Evolutionary conservation across 176 grass and related monocot genomes (phyloP), one percentile per base, ranked within the genome.

Genomic region (Phyllostachys edulis): DNA sequence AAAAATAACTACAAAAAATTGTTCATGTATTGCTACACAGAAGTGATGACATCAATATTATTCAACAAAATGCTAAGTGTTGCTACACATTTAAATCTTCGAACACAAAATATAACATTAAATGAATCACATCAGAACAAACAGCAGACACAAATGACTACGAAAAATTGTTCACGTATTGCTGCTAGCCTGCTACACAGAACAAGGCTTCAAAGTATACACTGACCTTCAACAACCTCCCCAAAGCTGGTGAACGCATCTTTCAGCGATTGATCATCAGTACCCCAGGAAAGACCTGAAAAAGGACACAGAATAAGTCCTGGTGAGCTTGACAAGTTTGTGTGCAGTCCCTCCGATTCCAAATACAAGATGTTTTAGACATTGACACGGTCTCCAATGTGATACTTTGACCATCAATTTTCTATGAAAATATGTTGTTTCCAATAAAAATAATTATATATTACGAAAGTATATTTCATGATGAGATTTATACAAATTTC

Each of bases 211-310:
- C 15, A 65, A 59, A 7, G 16, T 39, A 40, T 51, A 71, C 14
- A 69, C 82, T 69, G 15, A 99, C 96, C 93, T 84, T 99, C 93
- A 80, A 67, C 41, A n/a, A 99, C 85, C 13, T 88, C 86, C 23
- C 96, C 96, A 0, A 94, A 99, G 46, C 27, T 1, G 49, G 29
- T 39, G 13, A 96, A 99, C 3, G 93, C 93, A 0, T 94, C 79
- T 71, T 10, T 89, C 45, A 99, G 88, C 0, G 67, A 36, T 0
- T 84, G 13, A 5, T 99, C 93, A 38, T 92, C 75, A 18, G 84
- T 89, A 23, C 21, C 17, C n/a, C 36, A 99, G 6, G 90, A 86
- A 59, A 96, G 86, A 64, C 93, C 97, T 96, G 89, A 76, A 66
- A 69, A 70, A 55, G 12, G 49, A 18, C 1, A 50, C 36, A 4